Conservation (phyloP, 1,284 basidiomycete genomes). For the Fomitopsis pinicola region DNA sequence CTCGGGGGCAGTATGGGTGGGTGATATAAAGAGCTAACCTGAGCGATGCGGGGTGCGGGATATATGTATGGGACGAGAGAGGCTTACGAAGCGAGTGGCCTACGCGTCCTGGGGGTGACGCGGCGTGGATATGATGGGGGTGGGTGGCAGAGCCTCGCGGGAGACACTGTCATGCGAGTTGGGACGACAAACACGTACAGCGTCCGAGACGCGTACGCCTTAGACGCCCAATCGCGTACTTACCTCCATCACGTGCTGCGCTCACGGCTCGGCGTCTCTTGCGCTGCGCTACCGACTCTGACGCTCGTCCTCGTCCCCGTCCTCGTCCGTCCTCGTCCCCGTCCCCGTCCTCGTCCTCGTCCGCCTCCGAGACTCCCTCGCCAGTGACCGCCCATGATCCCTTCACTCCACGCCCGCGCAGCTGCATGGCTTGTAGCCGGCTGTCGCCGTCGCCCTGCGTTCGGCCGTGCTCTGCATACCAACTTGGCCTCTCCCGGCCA, state of each 20-base stretch:
- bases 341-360: not conserved
- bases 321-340: not conserved
- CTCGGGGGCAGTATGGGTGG: not conserved
- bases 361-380: not conserved
- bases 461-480: constrained; percentile 9
- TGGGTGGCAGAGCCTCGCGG: not conserved
- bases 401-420: not conserved
- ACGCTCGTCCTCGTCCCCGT: too few species aligned
- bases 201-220: constrained; percentile 2
- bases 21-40: constrained; percentile 2
- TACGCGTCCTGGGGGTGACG: constrained; percentile 14
- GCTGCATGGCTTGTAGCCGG: constrained; percentile 6
- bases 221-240: not conserved
- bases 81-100: constrained; percentile 19
- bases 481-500: not conserved
- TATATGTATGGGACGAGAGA: not conserved
- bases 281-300: too few species aligned
- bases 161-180: not conserved
- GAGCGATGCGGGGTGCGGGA: not conserved
- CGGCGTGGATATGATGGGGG: not conserved
- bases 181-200: not conserved
- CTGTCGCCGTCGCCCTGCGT: constrained; percentile 4
- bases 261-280: not conserved
- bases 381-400: not conserved
- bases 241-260: not conserved